These are phyloP conservation scores for Chytridium lagenaria DNA, from an alignment of 371 early-diverging fungal genomes.

Conservation along the genomic window DNA sequence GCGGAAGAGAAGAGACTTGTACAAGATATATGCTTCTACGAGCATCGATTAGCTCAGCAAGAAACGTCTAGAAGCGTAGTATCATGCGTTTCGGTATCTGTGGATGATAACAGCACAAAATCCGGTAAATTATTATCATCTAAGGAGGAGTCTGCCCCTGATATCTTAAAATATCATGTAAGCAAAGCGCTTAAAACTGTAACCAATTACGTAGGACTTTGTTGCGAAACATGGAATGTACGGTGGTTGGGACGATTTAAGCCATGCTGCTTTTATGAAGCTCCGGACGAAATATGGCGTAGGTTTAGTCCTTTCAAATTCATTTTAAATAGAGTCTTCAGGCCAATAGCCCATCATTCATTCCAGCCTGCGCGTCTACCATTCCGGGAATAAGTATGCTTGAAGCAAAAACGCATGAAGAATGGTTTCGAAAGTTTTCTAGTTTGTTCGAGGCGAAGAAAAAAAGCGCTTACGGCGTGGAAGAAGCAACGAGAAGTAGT, in stretches of 20 bases:
- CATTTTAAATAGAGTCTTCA: background rate
- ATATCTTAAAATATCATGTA: background rate
- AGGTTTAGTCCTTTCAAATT: background rate
- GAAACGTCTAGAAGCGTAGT: background rate
- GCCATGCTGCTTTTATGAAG: constrained; percentile 39
- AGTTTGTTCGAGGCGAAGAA: constrained; percentile 32
- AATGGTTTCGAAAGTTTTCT: constrained; percentile 34
- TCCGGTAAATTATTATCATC: no score
- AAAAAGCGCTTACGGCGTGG: constrained; percentile 36
- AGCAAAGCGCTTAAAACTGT: background rate
- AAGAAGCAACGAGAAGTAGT: constrained; percentile 28
- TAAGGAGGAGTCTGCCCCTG: background rate
- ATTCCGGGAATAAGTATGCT: constrained; percentile 35
- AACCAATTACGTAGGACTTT: constrained; percentile 26
- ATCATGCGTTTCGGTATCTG: background rate
- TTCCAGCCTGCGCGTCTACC: constrained; percentile 23
- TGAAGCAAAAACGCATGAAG: constrained; percentile 28
- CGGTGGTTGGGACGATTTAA: constrained; percentile 48
- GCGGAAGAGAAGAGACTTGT: constrained; percentile 30
- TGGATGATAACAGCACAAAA: no score
- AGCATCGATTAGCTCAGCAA: background rate
- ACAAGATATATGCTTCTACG: constrained; percentile 15
- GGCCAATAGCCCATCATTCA: constrained; percentile 25
- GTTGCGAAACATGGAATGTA: constrained; percentile 35
- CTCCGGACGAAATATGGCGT: constrained; percentile 38